Evolutionary conservation across 2,329 filamentous ascomycete genomes (phyloP).

Genomic region (Huntiella abstrusa): DNA sequence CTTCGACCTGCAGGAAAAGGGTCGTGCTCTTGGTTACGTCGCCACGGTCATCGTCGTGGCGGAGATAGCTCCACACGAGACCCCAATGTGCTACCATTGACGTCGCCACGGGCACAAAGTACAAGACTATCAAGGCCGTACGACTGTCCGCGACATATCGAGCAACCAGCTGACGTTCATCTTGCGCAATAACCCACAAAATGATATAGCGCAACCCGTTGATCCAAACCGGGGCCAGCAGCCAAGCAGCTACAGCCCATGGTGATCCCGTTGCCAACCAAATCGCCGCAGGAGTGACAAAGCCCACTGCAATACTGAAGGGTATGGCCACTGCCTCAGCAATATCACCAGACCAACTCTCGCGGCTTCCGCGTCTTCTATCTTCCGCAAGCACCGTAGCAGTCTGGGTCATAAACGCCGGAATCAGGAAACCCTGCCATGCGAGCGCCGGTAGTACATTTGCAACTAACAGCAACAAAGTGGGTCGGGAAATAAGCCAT

Average conservation of each 20-base stretch:
- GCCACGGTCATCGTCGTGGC: slow-evolving; percentile 24
- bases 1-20: slow-evolving; percentile 28
- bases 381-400: background rate
- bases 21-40: slow-evolving; percentile 30
- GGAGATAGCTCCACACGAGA: slow-evolving; percentile 22
- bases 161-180: slow-evolving; percentile 14
- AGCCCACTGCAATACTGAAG: slow-evolving; percentile 28
- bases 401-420: slow-evolving; percentile 23
- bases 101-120: slow-evolving; percentile 25
- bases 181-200: slow-evolving; percentile 14
- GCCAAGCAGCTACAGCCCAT: slow-evolving; percentile 25
- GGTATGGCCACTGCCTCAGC: slow-evolving; percentile 40
- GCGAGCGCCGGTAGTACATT: slow-evolving; percentile 30
- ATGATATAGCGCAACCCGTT: slow-evolving; percentile 19
- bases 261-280: slow-evolving; percentile 27
- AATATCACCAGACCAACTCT: slow-evolving; percentile 14
- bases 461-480: slow-evolving; percentile 27
- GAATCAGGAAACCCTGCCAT: slow-evolving; percentile 32
- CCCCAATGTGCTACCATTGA: slow-evolving; percentile 25
- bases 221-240: slow-evolving; percentile 33
- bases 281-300: slow-evolving; percentile 25
- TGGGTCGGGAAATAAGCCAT: slow-evolving; percentile 21
- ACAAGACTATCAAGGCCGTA: slow-evolving; percentile 22
- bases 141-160: slow-evolving; percentile 25
- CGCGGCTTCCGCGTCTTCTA: background rate